Percentiles rank a stretch among this genome's conserved stretches.
Conservation (phyloP, 495 filamentous ascomycete genomes). For the Bacidia gigantensis region DNA sequence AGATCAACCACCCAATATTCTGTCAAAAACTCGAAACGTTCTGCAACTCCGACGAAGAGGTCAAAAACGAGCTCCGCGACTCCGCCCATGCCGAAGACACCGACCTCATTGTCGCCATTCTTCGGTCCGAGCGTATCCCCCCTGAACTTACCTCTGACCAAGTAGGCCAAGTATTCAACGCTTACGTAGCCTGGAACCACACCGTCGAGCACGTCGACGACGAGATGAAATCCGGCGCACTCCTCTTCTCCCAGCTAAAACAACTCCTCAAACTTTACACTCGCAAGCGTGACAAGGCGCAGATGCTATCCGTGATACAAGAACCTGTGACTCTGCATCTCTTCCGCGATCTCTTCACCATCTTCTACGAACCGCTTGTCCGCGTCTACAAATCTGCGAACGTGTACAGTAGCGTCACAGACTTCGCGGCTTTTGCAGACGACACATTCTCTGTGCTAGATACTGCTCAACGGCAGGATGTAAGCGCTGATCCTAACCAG, state of each 20-base stretch:
- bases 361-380: constrained; percentile 95
- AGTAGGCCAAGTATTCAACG: constrained; percentile 74
- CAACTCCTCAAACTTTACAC: constrained; percentile 88
- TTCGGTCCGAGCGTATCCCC: constrained; percentile 57
- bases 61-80: constrained; percentile 58
- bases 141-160: constrained; percentile 59
- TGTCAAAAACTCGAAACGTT: constrained; percentile 71
- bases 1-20: constrained; percentile 68
- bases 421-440: constrained; percentile 85
- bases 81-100: constrained; percentile 57
- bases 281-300: constrained; percentile 82
- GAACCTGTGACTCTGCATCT: constrained; percentile 87
- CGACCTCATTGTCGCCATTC: constrained; percentile 72
- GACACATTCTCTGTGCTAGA: constrained; percentile 85
- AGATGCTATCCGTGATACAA: constrained; percentile 94
- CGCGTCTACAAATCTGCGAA: constrained; percentile 98
- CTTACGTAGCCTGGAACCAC: constrained; percentile 92
- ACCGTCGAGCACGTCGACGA: constrained; percentile 81
- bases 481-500: constrained; percentile 89
- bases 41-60: constrained; percentile 52
- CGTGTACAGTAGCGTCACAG: constrained; percentile 90
- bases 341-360: constrained; percentile 92
- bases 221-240: constrained; percentile 73
- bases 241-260: constrained; percentile 87
- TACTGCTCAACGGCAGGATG: constrained; percentile 77